Percentiles rank a stretch among this genome's conserved stretches.
Conservation (phyloP, 768 basidiomycete genomes). For the Mrakia frigida region DNA sequence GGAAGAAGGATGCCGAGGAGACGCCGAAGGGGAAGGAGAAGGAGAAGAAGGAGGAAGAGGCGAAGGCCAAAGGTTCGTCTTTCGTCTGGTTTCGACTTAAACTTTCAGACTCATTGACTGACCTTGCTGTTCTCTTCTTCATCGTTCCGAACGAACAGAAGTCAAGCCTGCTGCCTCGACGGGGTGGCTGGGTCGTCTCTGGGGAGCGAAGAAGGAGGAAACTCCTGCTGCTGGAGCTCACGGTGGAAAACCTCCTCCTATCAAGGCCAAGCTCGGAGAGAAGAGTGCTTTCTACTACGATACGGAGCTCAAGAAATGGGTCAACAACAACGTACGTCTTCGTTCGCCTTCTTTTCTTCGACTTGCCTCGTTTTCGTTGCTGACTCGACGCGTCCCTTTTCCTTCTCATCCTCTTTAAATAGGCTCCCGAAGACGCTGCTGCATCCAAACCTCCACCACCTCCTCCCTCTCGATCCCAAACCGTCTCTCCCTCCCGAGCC, state of each 20-base stretch:
- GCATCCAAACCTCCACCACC: constrained; percentile 52
- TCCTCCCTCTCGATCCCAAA: constrained; percentile 70
- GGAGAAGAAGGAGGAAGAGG: constrained; percentile 16
- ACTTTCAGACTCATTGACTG: not conserved
- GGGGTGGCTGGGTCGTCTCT: constrained; percentile 79
- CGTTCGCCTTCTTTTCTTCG: constrained; percentile 24
- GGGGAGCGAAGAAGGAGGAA: constrained; percentile 52
- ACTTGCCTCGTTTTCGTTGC: not conserved
- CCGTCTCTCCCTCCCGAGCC: constrained; percentile 15
- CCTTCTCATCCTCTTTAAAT: not conserved
- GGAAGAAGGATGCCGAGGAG: constrained; percentile 35
- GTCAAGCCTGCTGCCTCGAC: constrained; percentile 35
- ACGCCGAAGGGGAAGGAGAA: constrained; percentile 37
- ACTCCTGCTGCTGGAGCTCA: constrained; percentile 46
- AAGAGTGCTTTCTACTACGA: constrained; percentile 88
- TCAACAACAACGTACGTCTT: constrained; percentile 74
- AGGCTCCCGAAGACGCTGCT: constrained; percentile 58
- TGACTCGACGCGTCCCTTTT: not conserved
- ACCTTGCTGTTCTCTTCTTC: not conserved
- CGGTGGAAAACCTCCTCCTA: constrained; percentile 48
- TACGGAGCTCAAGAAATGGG: constrained; percentile 90
- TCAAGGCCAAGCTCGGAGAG: constrained; percentile 89
- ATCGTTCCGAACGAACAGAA: not conserved
- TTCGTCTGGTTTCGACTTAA: not conserved
- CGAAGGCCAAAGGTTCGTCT: constrained; percentile 16